Evolutionary conservation across 306 rosid genomes (phyloP).

Genomic region (Dryas octopetala): DNA sequence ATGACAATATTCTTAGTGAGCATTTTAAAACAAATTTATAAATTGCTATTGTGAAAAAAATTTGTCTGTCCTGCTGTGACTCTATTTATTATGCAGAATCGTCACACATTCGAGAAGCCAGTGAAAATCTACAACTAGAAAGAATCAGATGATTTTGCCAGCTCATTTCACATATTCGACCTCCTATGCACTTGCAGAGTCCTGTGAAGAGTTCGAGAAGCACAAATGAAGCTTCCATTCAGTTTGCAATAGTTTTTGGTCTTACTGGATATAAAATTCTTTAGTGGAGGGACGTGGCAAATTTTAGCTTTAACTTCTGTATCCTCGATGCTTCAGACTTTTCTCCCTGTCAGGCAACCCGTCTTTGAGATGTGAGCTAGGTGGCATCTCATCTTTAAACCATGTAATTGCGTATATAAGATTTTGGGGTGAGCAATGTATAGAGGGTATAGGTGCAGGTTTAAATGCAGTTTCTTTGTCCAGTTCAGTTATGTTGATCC

Average conservation of each 20-base stretch:
- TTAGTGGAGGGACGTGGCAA: neutral
- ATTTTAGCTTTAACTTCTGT: neutral
- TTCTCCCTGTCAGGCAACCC: neutral
- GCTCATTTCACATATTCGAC: constrained; percentile 11
- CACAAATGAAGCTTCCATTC: neutral
- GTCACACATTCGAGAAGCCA: constrained; percentile 64
- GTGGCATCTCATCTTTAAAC: constrained; percentile 12
- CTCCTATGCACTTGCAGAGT: constrained; percentile 8
- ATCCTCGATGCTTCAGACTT: neutral
- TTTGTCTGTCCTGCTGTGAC: neutral
- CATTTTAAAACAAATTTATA: neutral
- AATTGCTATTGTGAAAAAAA: neutral
- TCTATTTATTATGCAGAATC: constrained; percentile 57
- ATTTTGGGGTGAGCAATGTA: constrained; percentile 34
- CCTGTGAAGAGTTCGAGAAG: constrained; percentile 9
- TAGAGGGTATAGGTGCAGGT: constrained; percentile 35
- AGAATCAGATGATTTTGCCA: constrained; percentile 9
- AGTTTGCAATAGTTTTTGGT: constrained; percentile 3
- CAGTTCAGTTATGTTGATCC: neutral
- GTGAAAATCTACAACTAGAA: constrained; percentile 66
- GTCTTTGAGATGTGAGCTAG: constrained; percentile 21
- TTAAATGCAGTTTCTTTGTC: constrained; percentile 11
- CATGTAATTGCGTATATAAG: constrained; percentile 34
- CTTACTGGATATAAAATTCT: constrained; percentile 8
- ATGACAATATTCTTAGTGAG: neutral